These are phyloP conservation scores for Coleophoma cylindrospora DNA, from an alignment of 2,329 filamentous ascomycete genomes.

Conservation along the genomic window DNA sequence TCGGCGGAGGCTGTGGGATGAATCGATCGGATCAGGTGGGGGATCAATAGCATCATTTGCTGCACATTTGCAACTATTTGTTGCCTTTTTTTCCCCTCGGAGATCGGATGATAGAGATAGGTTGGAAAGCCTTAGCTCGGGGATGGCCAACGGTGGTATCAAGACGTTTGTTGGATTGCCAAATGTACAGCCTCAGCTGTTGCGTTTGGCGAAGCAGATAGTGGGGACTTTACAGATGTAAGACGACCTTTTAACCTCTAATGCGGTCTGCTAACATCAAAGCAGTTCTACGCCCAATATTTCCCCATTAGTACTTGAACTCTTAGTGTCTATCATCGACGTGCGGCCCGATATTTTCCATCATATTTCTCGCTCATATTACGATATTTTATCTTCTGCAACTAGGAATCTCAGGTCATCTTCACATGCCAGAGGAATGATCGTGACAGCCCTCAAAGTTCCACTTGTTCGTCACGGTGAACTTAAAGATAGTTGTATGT, in stretches of 20 bases:
- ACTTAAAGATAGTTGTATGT: conserved; percentile 8
- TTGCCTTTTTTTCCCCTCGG: conserved; percentile 42
- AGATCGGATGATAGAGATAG: conserved; percentile 42
- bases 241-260: neutral
- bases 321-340: conserved; percentile 18
- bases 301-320: conserved; percentile 12
- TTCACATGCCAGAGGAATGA: neutral
- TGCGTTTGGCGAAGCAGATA: conserved; percentile 16
- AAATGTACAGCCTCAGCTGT: conserved; percentile 16
- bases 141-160: conserved; percentile 25
- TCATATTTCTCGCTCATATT: conserved; percentile 21
- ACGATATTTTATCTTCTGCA: conserved; percentile 18
- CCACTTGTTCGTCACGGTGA: conserved; percentile 13
- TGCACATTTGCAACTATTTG: conserved; percentile 41
- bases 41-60: conserved; percentile 29
- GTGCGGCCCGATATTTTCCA: conserved; percentile 13
- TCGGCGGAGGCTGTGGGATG: conserved; percentile 60
- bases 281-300: conserved; percentile 13
- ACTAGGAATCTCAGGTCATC: too few species aligned
- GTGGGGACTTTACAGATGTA: conserved; percentile 22
- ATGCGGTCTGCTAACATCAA: conserved; percentile 7
- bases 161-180: conserved; percentile 24
- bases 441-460: conserved; percentile 18
- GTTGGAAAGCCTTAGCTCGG: conserved; percentile 34
- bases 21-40: conserved; percentile 38